Conservation (phyloP, 805 yeast species). For the Hanseniaspora vineae region DNA sequence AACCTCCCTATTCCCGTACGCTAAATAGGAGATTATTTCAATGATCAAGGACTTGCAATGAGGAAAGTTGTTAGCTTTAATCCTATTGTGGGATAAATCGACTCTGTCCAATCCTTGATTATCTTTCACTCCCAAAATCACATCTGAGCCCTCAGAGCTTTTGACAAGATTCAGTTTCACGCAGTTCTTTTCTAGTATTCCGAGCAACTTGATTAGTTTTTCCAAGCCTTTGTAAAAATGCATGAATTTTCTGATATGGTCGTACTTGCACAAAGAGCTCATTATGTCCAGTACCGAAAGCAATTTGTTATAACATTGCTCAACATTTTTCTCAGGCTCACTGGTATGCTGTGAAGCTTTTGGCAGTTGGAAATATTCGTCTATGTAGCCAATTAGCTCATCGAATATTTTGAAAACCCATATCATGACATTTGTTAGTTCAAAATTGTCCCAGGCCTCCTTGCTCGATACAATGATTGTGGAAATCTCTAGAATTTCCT, state of each 20-base stretch:
- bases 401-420: constrained; percentile 27
- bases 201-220: constrained; percentile 19
- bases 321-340: constrained; percentile 8
- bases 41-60: constrained; percentile 52
- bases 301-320: constrained; percentile 19
- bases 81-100: constrained; percentile 10
- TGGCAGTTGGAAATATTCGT: constrained; percentile 13
- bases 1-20: constrained; percentile 35
- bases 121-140: constrained; percentile 8
- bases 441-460: constrained; percentile 25
- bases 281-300: constrained; percentile 23
- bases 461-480: constrained; percentile 26
- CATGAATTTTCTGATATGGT: constrained; percentile 26
- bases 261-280: constrained; percentile 20
- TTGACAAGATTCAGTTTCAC: constrained; percentile 18
- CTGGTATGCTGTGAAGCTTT: constrained; percentile 4
- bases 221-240: constrained; percentile 26
- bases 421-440: constrained; percentile 26
- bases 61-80: constrained; percentile 37
- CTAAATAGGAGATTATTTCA: constrained; percentile 50
- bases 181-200: constrained; percentile 23
- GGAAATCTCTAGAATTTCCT: constrained; percentile 15
- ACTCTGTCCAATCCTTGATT: constrained; percentile 9
- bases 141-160: constrained; percentile 9
- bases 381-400: constrained; percentile 10